Conservation (phyloP, 2,329 filamentous ascomycete genomes). For the Lecanicillium sp. region DNA sequence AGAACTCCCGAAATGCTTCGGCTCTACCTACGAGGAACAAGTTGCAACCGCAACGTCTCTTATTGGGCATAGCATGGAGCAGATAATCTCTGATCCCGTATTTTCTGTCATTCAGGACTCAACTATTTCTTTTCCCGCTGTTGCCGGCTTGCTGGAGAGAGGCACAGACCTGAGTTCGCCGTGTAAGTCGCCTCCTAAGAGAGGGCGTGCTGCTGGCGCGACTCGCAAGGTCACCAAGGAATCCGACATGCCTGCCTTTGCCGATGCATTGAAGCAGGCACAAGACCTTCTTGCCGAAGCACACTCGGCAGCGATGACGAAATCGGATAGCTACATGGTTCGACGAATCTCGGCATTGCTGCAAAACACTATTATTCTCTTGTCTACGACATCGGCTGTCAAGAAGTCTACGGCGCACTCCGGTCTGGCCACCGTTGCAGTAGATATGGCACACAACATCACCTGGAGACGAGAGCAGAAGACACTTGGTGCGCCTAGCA, state of each 20-base stretch:
- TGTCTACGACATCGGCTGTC: constrained; percentile 50
- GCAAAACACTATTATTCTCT: constrained; percentile 55
- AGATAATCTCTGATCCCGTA: constrained; percentile 71
- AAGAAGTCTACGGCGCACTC: constrained; percentile 40
- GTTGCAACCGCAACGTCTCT: constrained; percentile 60
- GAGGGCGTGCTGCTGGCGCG: constrained; percentile 16
- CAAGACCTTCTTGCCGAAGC: constrained; percentile 58
- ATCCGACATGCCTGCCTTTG: constrained; percentile 33
- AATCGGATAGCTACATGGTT: constrained; percentile 49
- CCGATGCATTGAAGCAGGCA: constrained; percentile 53
- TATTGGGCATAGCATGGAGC: constrained; percentile 58
- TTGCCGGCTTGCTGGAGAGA: constrained; percentile 38
- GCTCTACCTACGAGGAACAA: constrained; percentile 38
- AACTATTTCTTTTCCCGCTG: constrained; percentile 75
- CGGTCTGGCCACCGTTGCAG: constrained; percentile 51
- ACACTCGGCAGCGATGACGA: constrained; percentile 46
- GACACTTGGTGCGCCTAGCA: constrained; percentile 25
- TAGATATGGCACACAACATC: constrained; percentile 63
- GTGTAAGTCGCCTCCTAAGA: constrained; percentile 27
- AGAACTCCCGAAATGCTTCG: constrained; percentile 31
- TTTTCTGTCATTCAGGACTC: constrained; percentile 90
- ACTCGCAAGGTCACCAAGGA: constrained; percentile 21
- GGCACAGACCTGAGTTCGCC: constrained; percentile 26
- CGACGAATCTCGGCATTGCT: constrained; percentile 55
- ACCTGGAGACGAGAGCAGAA: constrained; percentile 58